Evolutionary conservation across 495 filamentous ascomycete genomes (phyloP).

Genomic region (Apiosordaria backusii): DNA sequence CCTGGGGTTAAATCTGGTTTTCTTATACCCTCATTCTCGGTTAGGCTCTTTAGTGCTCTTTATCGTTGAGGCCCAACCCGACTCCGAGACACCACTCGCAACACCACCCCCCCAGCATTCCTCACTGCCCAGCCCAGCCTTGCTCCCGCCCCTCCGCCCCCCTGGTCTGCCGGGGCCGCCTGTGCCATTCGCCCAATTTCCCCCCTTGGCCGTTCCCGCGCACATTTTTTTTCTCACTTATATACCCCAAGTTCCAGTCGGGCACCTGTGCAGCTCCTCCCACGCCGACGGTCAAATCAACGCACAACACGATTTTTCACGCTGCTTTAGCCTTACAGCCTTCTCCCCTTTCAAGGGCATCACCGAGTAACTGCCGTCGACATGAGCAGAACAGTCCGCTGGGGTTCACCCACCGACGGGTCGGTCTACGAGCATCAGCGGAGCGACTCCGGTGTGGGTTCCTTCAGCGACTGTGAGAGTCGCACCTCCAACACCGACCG

Average conservation of each 20-base stretch:
- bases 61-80: slow-evolving; percentile 36
- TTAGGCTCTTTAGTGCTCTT: slow-evolving; percentile 13
- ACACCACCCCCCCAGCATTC: slow-evolving; percentile 19
- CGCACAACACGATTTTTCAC: slow-evolving; percentile 37
- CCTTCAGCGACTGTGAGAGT: slow-evolving; percentile 35
- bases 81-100: slow-evolving; percentile 7
- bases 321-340: slow-evolving; percentile 32
- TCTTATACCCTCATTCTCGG: slow-evolving; percentile 19
- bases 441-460: slow-evolving; percentile 38
- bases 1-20: slow-evolving; percentile 23
- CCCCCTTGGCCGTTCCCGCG: slow-evolving; percentile 22
- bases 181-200: slow-evolving; percentile 31
- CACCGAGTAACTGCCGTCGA: slow-evolving; percentile 17
- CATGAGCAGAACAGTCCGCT: slow-evolving; percentile 38
- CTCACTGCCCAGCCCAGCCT: slow-evolving; percentile 20
- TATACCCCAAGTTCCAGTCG: slow-evolving; percentile 29
- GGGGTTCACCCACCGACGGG: slow-evolving; percentile 33
- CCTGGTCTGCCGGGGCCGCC: slow-evolving; percentile 13
- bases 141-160: slow-evolving; percentile 19
- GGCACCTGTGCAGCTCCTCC: slow-evolving; percentile 36
- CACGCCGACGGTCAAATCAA: slow-evolving; percentile 36
- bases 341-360: slow-evolving; percentile 17
- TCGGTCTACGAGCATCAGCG: slow-evolving; percentile 31
- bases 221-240: slow-evolving; percentile 31
- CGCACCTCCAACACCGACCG: slow-evolving; percentile 28